Evolutionary conservation across 2,329 filamentous ascomycete genomes (phyloP), one percentile per base, ranked within the genome.

Genomic region (Talaromyces amestolkiae): DNA sequence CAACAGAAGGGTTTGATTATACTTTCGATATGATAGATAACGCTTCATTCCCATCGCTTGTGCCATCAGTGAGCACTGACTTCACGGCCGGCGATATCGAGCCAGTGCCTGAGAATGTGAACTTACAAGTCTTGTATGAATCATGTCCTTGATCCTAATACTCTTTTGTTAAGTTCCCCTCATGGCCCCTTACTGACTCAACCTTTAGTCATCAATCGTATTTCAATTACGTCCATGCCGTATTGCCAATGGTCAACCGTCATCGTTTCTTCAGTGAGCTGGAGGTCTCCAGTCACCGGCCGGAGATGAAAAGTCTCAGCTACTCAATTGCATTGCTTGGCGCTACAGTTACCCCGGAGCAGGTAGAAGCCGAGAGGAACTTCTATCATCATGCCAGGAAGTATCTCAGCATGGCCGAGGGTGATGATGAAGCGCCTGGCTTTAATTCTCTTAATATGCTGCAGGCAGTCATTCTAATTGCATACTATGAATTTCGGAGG

Each of bases 251-350:
- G 54, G 37, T 58, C 10, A 41, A 58, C n/a, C 54, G 54, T 10
- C 54, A 58, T 41, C 54, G 54, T 11, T 58, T 58, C 35, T 58
- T 41, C 35, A 24, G 6, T 41, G 54, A 58, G 33, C 54, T 58
- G 2, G 54, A 58, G 19, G 37, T 58, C 10, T 58, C 35, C 19
- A 8, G 24, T 24, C 33, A 37, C 27, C 37, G 33, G n/a, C 54
- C 54, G 35, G 33, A 58, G 31, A 37, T 58, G 33, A 58, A 39
- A 27, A 58, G 54, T 11, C 54, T 58, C 8, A 58, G 54, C 33
- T 58, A 58, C n/a, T 37, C 54, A 22, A 58, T 58, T 41, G 54
- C 54, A 9, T 41, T 58, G 19, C 54, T 58, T 41, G 54, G 54
- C 11, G 33, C 33, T 33, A 58, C 54, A 58, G 54, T 58, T 19